Percentiles rank a stretch among this genome's conserved stretches.
These are phyloP conservation scores for Penicillium fuscoglaucum DNA, from an alignment of 2,329 filamentous ascomycete genomes.

Conservation along the genomic window DNA sequence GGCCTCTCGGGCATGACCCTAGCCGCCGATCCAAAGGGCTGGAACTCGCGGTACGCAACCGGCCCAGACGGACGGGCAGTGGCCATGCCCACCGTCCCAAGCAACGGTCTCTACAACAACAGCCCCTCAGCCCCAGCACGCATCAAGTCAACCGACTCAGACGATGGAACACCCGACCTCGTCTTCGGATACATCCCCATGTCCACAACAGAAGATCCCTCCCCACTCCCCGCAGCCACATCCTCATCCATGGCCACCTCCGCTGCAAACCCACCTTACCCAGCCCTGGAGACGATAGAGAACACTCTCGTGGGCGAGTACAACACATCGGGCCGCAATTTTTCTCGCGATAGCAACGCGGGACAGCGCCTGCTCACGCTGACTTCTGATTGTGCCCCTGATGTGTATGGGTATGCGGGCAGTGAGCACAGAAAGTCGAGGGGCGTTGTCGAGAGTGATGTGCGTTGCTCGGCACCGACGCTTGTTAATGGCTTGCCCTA, in stretches of 20 bases:
- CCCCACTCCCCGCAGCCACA: constrained; percentile 1
- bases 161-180: constrained; percentile 29
- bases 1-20: constrained; percentile 20
- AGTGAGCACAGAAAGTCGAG: constrained; percentile 31
- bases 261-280: constrained; percentile 9
- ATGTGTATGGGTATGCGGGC: constrained; percentile 43
- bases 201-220: constrained; percentile 18
- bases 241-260: constrained; percentile 10
- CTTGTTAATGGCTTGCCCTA: constrained; percentile 47
- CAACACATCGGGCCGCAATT: constrained; percentile 14
- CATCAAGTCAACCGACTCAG: constrained; percentile 20
- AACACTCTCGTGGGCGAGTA: constrained; percentile 19
- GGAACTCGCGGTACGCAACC: constrained; percentile 11
- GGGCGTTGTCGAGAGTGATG: constrained; percentile 10
- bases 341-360: constrained; percentile 20
- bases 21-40: constrained; percentile 23
- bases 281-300: constrained; percentile 22
- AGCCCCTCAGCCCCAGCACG: constrained; percentile 11
- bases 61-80: constrained; percentile 6
- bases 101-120: constrained; percentile 22
- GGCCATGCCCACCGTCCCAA: constrained; percentile 22
- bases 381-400: constrained; percentile 33
- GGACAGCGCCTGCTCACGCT: constrained; percentile 27
- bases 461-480: constrained; percentile 29
- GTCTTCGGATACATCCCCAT: constrained; percentile 34